Percentiles rank a stretch among this genome's conserved stretches.
These are phyloP conservation scores for Pezizomycotina sp. DNA, from an alignment of 2,329 filamentous ascomycete species.

Conservation along the genomic window DNA sequence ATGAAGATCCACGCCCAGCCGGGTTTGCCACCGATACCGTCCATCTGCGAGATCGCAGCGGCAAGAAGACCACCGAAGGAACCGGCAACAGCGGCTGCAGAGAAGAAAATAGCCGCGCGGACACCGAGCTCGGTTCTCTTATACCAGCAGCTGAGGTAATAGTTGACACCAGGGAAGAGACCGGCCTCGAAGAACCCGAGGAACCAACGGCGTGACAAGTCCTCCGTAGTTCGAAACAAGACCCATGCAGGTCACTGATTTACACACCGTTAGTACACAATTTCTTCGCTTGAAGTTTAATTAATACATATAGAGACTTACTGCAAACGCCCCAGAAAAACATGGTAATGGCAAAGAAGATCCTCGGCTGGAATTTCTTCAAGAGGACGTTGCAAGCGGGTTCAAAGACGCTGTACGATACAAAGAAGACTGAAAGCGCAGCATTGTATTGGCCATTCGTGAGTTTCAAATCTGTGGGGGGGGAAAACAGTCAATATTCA, in stretches of 20 bases:
- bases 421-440: conserved; percentile 67
- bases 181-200: conserved; percentile 60
- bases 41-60: conserved; percentile 53
- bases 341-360: conserved; percentile 76
- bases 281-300: conserved; percentile 45
- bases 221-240: conserved; percentile 38
- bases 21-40: conserved; percentile 40
- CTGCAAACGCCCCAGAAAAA: conserved; percentile 32
- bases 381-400: conserved; percentile 63
- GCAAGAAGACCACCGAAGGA: conserved; percentile 61
- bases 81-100: conserved; percentile 60
- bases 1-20: conserved; percentile 54
- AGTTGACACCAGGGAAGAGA: conserved; percentile 60
- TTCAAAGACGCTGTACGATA: conserved; percentile 68
- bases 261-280: too few species aligned
- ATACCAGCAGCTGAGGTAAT: conserved; percentile 75
- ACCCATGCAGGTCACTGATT: conserved; percentile 56
- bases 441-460: conserved; percentile 52
- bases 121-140: conserved; percentile 61
- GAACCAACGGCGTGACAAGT: conserved; percentile 49
- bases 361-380: conserved; percentile 55
- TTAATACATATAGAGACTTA: not conserved
- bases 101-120: conserved; percentile 49
- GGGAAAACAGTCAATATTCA: too few species aligned
- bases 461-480: too few species aligned